Evolutionary conservation across 2,329 filamentous ascomycete genomes (phyloP), one percentile per base, ranked within the genome.

Genomic region (Paraphaeosphaeria sporulosa): DNA sequence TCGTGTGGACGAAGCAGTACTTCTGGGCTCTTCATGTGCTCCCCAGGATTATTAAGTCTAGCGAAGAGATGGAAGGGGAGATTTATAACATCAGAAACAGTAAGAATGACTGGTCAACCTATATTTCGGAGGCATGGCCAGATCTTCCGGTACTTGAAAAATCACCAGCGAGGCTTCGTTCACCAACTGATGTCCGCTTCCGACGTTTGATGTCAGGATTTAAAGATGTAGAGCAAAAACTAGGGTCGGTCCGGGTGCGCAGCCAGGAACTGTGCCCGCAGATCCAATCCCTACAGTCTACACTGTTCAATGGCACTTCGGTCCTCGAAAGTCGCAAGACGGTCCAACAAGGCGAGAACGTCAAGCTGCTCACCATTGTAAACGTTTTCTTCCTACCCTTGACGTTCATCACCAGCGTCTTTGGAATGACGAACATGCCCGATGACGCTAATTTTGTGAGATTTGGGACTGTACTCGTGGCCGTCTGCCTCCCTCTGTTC

Each of bases 391-490:
- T 88, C 69, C 77, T 48, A 64, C 87, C 86, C 2, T 74, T 88
- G 27, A 88, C 85, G 0, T 88, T 89, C 69, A 85, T 87, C 10
- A 87, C 86, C 64, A 85, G 82, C 36, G 83, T 88, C 53, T 86
- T 85, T 61, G 85, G 86, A 36, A 82, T 81, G 79, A 81, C 78
- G 0, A 80, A 81, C 59, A 82, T 83, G 78, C 71, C 76, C 1
- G 71, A 70, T 1, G 64, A 76, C 2, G 73, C 67, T n/a, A 65
- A 58, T 9, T 80, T 76, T 55, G 73, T 75, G 67, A 67, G 70
- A 3, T 82, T 82, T 58, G 80, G 74, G 17, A 69, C 81, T 15
- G 79, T 80, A 7, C 73, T 78, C 0, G 71, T 68, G 8, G 73
- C 76, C 10, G 78, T 83, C 19, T 82, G 81, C 58, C 59, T 82